Conservation (phyloP, 495 filamentous ascomycete genomes). For the Thozetella sp. region DNA sequence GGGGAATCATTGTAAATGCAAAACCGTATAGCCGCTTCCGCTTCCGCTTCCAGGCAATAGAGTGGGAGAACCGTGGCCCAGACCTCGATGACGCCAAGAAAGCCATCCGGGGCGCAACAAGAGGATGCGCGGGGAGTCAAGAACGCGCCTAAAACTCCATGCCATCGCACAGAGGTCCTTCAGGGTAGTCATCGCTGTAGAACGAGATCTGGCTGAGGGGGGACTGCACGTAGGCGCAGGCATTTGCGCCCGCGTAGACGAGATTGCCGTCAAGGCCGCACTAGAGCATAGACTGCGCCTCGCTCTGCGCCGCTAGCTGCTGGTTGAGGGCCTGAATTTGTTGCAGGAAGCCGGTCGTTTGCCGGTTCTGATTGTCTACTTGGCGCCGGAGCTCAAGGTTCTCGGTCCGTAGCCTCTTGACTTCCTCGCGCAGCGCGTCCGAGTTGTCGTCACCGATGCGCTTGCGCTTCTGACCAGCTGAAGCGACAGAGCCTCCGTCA, state of each 20-base stretch:
- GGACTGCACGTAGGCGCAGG: background rate
- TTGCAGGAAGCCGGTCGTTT: constrained; percentile 27
- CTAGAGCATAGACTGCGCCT: constrained; percentile 9
- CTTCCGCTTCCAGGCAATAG: too few relatives aligned
- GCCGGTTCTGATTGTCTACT: constrained; percentile 25
- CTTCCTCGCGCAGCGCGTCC: constrained; percentile 35
- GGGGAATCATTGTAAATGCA: constrained; percentile 11
- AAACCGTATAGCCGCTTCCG: too few relatives aligned
- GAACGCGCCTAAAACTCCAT: too few relatives aligned
- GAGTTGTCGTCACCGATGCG: constrained; percentile 20
- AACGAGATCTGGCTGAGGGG: background rate
- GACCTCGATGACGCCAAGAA: background rate
- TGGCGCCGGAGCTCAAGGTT: constrained; percentile 34
- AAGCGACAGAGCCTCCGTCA: constrained; percentile 11
- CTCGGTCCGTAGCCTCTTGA: constrained; percentile 35
- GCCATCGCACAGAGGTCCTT: background rate
- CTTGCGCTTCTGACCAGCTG: constrained; percentile 34
- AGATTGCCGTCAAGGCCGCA: background rate
- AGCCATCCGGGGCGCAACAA: background rate
- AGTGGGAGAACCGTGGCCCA: background rate
- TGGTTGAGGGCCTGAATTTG: constrained; percentile 23
- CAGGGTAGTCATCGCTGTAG: background rate
- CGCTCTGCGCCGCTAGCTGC: constrained; percentile 11
- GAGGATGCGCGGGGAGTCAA: background rate
- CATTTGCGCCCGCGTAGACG: background rate